Evolutionary conservation across 2,329 filamentous ascomycete species (phyloP), one percentile per base, ranked within the genome.

Genomic region (Ophiostoma montium): DNA sequence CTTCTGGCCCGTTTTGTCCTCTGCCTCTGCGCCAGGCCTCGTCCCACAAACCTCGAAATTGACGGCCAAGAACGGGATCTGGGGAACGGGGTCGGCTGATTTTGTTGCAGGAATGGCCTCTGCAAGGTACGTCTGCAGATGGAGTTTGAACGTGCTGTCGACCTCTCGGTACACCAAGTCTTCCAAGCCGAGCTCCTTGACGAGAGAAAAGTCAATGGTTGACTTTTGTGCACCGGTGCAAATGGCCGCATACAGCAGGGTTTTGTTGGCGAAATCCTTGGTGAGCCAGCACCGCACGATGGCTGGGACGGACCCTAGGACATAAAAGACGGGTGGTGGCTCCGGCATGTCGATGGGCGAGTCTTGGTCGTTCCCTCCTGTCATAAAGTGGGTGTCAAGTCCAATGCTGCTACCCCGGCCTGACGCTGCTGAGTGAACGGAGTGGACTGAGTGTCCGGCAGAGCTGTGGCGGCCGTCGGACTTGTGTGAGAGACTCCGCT

Each of bases 261-360:
- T 84, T 55, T 84, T 82, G 61, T 95, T 90, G 13, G 88, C 90
- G 66, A 94, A 96, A 59, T 86, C 82, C 33, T 82, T 84, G 23
- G 86, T 90, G 57, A 96, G 72, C 89, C 92, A 96, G 68, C 92
- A 98, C 53, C 92, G 83, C 50, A 96, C 86, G 56, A 98, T 95
- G 30, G 88, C 86, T 6, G 92, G 92, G 6, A 94, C 88, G 7
- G 89, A 84, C 12, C 90, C 88, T 15, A 95, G 71, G 47, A 94
- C 76, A 61, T 88, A 87, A 51, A 95, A 72, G 9, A 87, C 86
- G 33, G 88, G 86, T 16, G 89, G 86, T 38, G 90, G 84, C 38
- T 77, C 79, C 23, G 82, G 81, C 23, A 82, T 78, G 49, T 86
- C 80, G 46, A 84, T 65, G 11, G 86, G 80, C 31, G 84, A 86